phyloP scores from a whole-genome alignment of 495 filamentous ascomycete genomes.

The Amorphotheca resinae region DNA sequence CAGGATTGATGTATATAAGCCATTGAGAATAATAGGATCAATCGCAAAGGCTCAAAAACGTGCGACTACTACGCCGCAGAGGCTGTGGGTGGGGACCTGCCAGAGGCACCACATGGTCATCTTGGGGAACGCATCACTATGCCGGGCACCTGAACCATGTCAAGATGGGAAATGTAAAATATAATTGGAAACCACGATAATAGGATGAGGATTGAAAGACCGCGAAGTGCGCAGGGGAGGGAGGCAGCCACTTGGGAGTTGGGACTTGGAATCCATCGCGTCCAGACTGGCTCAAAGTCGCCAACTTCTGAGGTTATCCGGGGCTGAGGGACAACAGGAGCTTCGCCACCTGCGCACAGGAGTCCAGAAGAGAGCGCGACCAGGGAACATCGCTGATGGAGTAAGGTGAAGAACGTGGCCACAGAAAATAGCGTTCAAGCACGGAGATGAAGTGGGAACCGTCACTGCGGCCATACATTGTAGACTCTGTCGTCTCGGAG shows the following conservation, averaged over 20 bases:
- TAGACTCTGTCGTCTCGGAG: too few species aligned
- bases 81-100: slow-evolving; percentile 2
- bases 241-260: background rate
- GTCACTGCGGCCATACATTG: too few species aligned
- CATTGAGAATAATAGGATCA: background rate
- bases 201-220: background rate
- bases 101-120: background rate
- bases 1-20: too few species aligned
- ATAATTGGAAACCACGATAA: background rate
- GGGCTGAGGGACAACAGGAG: slow-evolving; percentile 4
- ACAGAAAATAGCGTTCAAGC: too few species aligned
- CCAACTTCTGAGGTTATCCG: background rate
- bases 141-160: too few species aligned
- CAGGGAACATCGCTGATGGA: too few species aligned
- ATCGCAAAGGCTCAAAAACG: background rate
- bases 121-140: background rate
- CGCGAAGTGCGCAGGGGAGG: slow-evolving; percentile 1
- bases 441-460: too few species aligned
- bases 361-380: too few species aligned
- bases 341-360: slow-evolving; percentile 9
- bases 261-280: slow-evolving; percentile 5
- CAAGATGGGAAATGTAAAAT: too few species aligned
- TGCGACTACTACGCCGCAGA: slow-evolving; percentile 5
- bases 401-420: too few species aligned
- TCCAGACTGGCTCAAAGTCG: slow-evolving; percentile 4